These are phyloP conservation scores for Pyricularia grisea DNA, from an alignment of 2,329 filamentous ascomycete genomes.

Conservation along the genomic window DNA sequence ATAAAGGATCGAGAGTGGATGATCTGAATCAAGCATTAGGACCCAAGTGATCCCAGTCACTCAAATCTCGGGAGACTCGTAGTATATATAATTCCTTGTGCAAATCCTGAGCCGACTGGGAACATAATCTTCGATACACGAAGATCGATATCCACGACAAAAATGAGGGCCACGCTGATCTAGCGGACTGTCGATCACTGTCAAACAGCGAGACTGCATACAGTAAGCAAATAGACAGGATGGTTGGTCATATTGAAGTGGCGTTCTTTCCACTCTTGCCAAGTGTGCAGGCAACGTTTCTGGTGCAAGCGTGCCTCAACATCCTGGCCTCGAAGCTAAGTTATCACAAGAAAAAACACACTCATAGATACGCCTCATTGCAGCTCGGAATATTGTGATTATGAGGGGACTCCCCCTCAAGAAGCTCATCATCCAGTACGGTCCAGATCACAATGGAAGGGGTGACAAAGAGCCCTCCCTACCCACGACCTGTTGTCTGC, in stretches of 20 bases:
- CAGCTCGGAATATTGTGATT: neutral
- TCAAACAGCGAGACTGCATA: neutral
- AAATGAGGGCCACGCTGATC: neutral
- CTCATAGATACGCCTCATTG: neutral
- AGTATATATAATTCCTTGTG: neutral
- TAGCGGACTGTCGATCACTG: neutral
- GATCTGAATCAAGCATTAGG: neutral
- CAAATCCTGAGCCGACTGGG: neutral
- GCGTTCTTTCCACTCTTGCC: neutral
- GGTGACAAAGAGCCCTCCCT: neutral
- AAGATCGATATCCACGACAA: neutral
- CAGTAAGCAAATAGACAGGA: neutral
- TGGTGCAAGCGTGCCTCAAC: neutral
- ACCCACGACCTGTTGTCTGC: neutral
- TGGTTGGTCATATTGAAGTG: too few species aligned
- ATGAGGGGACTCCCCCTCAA: neutral
- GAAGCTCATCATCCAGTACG: neutral
- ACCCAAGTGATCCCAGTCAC: neutral
- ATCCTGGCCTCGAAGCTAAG: neutral
- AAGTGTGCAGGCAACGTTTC: too few species aligned
- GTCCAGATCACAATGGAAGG: neutral
- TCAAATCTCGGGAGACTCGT: neutral
- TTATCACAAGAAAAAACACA: neutral
- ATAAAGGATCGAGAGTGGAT: neutral
- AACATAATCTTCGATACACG: neutral